Conservation (phyloP, 2,329 filamentous ascomycete genomes). For the Exophiala spinifera region DNA sequence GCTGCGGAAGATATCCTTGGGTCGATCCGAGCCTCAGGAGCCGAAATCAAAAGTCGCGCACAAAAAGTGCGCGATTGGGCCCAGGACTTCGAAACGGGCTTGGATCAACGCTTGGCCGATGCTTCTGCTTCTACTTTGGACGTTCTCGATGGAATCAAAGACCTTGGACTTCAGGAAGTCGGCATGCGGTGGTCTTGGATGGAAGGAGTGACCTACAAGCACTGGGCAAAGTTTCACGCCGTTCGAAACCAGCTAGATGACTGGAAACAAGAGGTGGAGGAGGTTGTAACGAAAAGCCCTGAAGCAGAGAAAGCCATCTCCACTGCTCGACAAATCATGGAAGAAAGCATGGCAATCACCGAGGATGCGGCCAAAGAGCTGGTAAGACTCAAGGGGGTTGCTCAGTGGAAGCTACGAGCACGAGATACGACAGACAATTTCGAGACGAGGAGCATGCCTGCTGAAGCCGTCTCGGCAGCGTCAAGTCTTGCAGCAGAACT, state of each 20-base stretch:
- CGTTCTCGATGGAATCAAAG: conserved; percentile 77
- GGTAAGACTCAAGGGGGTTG: conserved; percentile 74
- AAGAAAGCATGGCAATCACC: conserved; percentile 75
- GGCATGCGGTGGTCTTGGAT: conserved; percentile 94
- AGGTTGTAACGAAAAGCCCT: conserved; percentile 70
- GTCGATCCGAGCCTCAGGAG: conserved; percentile 64
- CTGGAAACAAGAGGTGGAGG: conserved; percentile 79
- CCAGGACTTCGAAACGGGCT: conserved; percentile 66
- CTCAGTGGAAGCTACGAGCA: conserved; percentile 76
- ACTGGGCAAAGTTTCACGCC: conserved; percentile 93
- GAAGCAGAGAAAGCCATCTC: conserved; percentile 66
- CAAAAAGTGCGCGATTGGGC: conserved; percentile 76
- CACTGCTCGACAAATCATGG: conserved; percentile 67
- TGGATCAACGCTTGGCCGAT: conserved; percentile 64
- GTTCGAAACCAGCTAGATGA: conserved; percentile 77
- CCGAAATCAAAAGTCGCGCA: conserved; percentile 72
- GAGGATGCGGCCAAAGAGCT: conserved; percentile 77
- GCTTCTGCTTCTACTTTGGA: conserved; percentile 77
- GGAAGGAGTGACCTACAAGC: conserved; percentile 91
- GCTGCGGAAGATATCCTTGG: conserved; percentile 52
- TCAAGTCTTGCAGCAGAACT: conserved; percentile 32
- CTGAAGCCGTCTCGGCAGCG: conserved; percentile 44
- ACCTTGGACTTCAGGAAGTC: conserved; percentile 83
- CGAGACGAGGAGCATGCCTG: conserved; percentile 62
- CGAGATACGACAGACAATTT: conserved; percentile 76